These are phyloP conservation scores for Garcia nutans DNA, from an alignment of 345 rosid species.

Conservation along the genomic window DNA sequence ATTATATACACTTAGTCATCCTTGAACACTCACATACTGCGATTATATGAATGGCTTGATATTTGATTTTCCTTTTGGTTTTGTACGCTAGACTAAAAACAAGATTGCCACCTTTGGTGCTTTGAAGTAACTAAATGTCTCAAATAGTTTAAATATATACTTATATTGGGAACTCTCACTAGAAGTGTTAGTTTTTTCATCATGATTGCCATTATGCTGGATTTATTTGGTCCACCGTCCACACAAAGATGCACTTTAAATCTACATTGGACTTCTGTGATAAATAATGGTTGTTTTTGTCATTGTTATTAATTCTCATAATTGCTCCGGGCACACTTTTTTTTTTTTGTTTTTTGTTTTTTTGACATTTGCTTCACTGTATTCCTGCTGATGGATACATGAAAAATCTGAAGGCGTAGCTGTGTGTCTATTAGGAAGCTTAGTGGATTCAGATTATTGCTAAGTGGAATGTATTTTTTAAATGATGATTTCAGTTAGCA, in stretches of 20 bases:
- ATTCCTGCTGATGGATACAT: neutral
- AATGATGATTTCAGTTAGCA: conserved; percentile 22
- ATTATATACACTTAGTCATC: neutral
- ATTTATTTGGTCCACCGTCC: neutral
- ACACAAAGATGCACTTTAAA: neutral
- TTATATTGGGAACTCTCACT: neutral
- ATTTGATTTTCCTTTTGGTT: no score
- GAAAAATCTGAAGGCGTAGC: neutral
- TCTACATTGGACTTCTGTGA: neutral
- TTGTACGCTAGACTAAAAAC: no score
- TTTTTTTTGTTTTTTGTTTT: neutral
- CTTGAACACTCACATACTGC: neutral
- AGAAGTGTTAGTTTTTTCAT: neutral
- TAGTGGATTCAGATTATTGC: neutral
- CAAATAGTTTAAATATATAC: neutral
- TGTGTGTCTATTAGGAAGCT: neutral
- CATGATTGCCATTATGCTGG: neutral
- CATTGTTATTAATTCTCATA: neutral
- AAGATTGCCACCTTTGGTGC: neutral
- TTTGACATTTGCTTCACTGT: neutral
- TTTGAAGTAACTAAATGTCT: neutral
- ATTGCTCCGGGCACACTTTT: neutral
- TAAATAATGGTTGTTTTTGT: neutral
- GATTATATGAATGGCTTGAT: neutral
- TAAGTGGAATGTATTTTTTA: conserved; percentile 8